Evolutionary conservation across 305 asterid species (phyloP).

Genomic region (Fraxinus sp.): DNA sequence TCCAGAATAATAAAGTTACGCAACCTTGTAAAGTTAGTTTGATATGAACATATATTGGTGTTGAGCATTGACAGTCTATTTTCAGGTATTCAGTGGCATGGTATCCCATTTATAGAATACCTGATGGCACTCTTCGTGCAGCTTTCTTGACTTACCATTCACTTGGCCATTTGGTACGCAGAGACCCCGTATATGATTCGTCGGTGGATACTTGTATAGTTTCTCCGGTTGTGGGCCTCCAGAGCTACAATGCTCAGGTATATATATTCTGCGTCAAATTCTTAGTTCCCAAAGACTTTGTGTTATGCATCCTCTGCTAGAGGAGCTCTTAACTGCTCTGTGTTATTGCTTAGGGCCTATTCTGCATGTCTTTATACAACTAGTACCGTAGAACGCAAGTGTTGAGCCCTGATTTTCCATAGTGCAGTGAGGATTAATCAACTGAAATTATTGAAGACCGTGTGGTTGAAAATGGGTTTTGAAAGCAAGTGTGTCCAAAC

Average conservation of each 20-base stretch:
- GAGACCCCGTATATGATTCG: constrained; percentile 16
- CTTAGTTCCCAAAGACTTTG: not conserved
- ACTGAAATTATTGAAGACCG: not conserved
- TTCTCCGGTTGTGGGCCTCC: constrained; percentile 34
- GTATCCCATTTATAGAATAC: constrained; percentile 38
- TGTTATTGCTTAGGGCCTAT: not conserved
- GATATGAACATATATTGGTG: not conserved
- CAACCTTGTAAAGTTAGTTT: not conserved
- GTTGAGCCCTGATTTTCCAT: not conserved
- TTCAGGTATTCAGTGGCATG: constrained; percentile 37
- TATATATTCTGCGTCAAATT: not conserved
- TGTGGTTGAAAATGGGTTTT: no score
- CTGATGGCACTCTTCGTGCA: constrained; percentile 34
- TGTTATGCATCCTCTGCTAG: not conserved
- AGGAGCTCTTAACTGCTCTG: not conserved
- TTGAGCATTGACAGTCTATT: constrained; percentile 4
- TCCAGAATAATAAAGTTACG: not conserved
- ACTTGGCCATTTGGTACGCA: constrained; percentile 30
- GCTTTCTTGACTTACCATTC: constrained; percentile 39
- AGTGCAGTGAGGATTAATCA: not conserved
- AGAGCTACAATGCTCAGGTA: constrained; percentile 36
- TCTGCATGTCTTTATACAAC: not conserved
- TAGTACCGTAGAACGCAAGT: not conserved
- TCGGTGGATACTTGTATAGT: constrained; percentile 20
- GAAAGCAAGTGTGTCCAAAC: no score